Conservation (phyloP, 805 yeast species). For the Ogataea chonburiensis region DNA sequence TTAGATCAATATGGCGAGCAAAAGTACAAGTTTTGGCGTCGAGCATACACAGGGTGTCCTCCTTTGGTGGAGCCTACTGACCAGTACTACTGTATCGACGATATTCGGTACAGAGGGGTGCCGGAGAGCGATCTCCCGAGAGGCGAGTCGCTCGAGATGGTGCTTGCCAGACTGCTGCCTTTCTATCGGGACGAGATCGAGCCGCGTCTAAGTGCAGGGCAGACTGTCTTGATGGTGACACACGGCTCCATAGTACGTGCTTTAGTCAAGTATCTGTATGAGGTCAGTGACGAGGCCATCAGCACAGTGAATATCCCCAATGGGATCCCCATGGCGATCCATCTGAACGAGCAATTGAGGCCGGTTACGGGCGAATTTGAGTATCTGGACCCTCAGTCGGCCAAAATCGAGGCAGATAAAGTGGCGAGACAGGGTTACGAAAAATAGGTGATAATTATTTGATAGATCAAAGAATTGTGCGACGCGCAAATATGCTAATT, state of each 20-base stretch:
- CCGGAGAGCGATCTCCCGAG: conserved; percentile 54
- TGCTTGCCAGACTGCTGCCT: conserved; percentile 62
- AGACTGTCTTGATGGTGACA: conserved; percentile 66
- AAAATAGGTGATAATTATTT: conserved; percentile 1
- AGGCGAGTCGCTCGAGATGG: conserved; percentile 75
- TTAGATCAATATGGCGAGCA: conserved; percentile 66
- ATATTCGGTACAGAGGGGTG: conserved; percentile 45
- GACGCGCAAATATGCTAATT: conserved; percentile 6
- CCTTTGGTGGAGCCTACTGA: conserved; percentile 44
- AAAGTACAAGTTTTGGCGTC: conserved; percentile 74
- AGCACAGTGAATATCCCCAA: conserved; percentile 78
- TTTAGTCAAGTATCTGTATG: conserved; percentile 64
- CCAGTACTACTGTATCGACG: conserved; percentile 35
- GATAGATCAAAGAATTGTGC: conserved; percentile 5
- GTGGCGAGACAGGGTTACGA: conserved; percentile 74
- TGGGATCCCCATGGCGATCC: conserved; percentile 75
- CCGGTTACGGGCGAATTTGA: conserved; percentile 42
- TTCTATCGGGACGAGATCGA: conserved; percentile 54
- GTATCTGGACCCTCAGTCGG: conserved; percentile 79
- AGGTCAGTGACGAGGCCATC: conserved; percentile 64
- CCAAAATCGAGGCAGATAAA: conserved; percentile 73
- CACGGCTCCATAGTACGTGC: conserved; percentile 85
- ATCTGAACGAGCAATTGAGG: conserved; percentile 45
- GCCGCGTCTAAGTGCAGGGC: conserved; percentile 45
- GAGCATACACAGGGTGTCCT: conserved; percentile 76